Percentiles rank a stretch among this genome's conserved stretches.
These are phyloP conservation scores for Tetracladium setigerum DNA, from an alignment of 495 filamentous ascomycete genomes.

Conservation along the genomic window DNA sequence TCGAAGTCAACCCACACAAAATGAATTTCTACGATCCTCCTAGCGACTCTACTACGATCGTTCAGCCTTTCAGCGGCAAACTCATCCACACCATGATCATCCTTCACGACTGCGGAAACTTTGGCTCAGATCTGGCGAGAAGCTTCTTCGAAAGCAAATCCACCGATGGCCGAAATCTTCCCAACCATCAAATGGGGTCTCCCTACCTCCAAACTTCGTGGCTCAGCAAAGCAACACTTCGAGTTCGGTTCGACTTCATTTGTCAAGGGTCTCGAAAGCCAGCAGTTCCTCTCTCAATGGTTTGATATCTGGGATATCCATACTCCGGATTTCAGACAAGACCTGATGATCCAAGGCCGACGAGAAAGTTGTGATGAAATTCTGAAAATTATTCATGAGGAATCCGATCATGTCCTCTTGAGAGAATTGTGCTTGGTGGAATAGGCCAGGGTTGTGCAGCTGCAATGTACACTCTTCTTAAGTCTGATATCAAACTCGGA, in stretches of 20 bases:
- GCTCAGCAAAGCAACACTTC: neutral
- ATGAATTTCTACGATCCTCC: too few relatives aligned
- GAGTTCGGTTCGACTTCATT: too few relatives aligned
- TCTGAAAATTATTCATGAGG: neutral
- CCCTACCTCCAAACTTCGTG: constrained; percentile 1
- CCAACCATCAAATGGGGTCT: neutral
- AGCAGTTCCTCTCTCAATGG: neutral
- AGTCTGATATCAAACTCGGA: neutral
- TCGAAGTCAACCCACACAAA: too few relatives aligned
- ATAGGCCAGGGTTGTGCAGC: neutral
- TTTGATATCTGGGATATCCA: constrained; percentile 1
- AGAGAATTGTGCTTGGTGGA: neutral
- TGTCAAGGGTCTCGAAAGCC: too few relatives aligned
- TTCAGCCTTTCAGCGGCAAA: neutral
- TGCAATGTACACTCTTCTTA: neutral
- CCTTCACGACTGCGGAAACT: constrained; percentile 1
- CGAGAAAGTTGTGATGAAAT: neutral
- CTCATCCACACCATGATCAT: constrained; percentile 5
- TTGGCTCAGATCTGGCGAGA: neutral
- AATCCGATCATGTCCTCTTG: neutral
- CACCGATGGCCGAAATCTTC: neutral
- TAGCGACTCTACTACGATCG: too few relatives aligned
- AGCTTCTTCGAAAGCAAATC: constrained; percentile 5
- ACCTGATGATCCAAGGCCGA: neutral
- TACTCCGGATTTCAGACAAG: neutral